phyloP scores from a whole-genome alignment of 2,329 filamentous ascomycete genomes.

The Karstenula rhodostoma region DNA sequence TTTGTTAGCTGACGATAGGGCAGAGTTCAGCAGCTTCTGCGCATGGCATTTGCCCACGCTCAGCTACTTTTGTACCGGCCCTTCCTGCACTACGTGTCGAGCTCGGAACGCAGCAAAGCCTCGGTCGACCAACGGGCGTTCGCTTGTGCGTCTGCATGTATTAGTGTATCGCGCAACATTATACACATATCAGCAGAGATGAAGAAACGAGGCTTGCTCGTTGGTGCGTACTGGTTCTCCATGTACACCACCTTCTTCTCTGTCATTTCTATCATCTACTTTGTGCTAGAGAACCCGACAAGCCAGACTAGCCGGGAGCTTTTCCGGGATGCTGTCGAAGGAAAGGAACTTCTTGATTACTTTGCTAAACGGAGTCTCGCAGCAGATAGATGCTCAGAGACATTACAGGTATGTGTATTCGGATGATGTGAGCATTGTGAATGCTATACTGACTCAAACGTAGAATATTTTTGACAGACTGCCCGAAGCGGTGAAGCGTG shows the following conservation, averaged over 20 bases:
- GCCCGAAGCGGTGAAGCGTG: constrained; percentile 71
- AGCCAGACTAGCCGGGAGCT: constrained; percentile 79
- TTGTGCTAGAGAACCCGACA: constrained; percentile 80
- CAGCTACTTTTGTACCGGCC: constrained; percentile 85
- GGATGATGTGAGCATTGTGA: neutral
- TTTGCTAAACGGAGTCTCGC: constrained; percentile 86
- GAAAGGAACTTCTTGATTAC: constrained; percentile 80
- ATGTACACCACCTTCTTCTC: constrained; percentile 86
- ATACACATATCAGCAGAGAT: constrained; percentile 83
- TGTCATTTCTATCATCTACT: constrained; percentile 80
- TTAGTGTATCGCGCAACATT: constrained; percentile 74
- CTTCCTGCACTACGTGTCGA: constrained; percentile 83
- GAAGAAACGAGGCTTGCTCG: constrained; percentile 75
- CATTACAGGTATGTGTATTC: constrained; percentile 70
- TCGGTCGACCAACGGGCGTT: constrained; percentile 78
- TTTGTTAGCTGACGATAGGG: constrained; percentile 15
- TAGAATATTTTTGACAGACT: constrained; percentile 85
- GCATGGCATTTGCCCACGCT: constrained; percentile 82
- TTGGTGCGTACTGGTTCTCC: constrained; percentile 86
- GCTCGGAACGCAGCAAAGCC: constrained; percentile 56
- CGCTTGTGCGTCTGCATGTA: constrained; percentile 73
- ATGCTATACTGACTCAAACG: neutral
- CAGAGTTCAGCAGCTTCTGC: constrained; percentile 74
- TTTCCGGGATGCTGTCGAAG: constrained; percentile 82
- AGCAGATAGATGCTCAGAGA: constrained; percentile 82